phyloP scores from a whole-genome alignment of 2,329 filamentous ascomycete species.

The Microsporum ferrugineum region DNA sequence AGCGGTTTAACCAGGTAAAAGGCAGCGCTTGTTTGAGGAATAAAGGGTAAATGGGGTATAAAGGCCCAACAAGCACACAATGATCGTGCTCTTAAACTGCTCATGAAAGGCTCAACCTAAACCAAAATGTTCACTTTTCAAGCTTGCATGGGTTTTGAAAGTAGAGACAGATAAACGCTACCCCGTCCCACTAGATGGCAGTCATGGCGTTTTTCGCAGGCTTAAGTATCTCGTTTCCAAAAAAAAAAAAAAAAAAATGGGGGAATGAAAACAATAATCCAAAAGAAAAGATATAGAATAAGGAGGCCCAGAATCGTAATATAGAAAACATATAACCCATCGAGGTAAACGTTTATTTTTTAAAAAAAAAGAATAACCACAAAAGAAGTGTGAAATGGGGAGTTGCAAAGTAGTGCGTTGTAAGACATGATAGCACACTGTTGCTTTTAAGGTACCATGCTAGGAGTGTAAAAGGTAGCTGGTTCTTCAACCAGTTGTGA shows the following conservation, averaged over 20 bases:
- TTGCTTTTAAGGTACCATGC: not conserved
- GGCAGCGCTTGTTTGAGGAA: not conserved
- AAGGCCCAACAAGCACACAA: not conserved
- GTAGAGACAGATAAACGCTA: not conserved
- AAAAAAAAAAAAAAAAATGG: not conserved
- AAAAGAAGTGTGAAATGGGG: not conserved
- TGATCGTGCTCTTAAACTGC: not conserved
- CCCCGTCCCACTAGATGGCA: not conserved
- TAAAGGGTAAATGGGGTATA: not conserved
- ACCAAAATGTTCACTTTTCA: not conserved
- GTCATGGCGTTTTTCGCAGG: not conserved
- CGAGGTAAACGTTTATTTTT: not conserved
- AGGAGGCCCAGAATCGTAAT: not conserved
- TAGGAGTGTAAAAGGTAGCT: conserved; percentile 30
- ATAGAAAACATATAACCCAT: not conserved
- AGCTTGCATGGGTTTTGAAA: not conserved
- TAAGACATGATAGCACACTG: not conserved
- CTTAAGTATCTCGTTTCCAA: not conserved
- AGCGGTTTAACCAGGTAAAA: not conserved
- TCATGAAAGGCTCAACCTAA: not conserved
- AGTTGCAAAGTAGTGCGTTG: not conserved
- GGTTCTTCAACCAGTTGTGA: conserved; percentile 30
- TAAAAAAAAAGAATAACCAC: not conserved
- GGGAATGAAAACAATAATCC: not conserved
- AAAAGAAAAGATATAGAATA: not conserved